These are phyloP conservation scores for Mycosarcoma maydis DNA, from an alignment of 1,284 basidiomycete genomes.

Conservation along the genomic window DNA sequence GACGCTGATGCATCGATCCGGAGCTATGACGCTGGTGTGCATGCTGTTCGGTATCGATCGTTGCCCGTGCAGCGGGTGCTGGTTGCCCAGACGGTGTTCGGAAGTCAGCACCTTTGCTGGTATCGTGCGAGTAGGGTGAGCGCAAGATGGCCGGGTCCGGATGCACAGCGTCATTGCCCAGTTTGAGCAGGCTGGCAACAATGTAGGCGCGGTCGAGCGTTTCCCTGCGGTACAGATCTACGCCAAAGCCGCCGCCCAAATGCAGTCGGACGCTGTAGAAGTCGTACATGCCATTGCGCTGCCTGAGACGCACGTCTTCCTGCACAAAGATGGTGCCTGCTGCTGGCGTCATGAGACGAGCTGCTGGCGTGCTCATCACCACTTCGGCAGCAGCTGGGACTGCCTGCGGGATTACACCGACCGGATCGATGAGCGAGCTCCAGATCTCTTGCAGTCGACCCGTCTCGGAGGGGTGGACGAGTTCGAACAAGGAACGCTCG, in stretches of 20 bases:
- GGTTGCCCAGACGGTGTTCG: slow-evolving; percentile 23
- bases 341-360: slow-evolving; percentile 48
- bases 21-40: slow-evolving; percentile 12
- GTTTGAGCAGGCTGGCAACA: slow-evolving; percentile 52
- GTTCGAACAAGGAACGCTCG: slow-evolving; percentile 45
- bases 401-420: slow-evolving; percentile 42
- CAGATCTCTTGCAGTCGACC: slow-evolving; percentile 43
- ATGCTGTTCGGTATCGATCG: slow-evolving; percentile 3
- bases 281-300: slow-evolving; percentile 47
- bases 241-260: slow-evolving; percentile 54
- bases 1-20: slow-evolving; percentile 13
- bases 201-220: slow-evolving; percentile 55
- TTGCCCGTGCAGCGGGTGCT: slow-evolving; percentile 1
- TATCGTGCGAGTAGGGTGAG: slow-evolving; percentile 33
- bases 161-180: slow-evolving; percentile 53
- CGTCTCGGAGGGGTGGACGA: slow-evolving; percentile 52
- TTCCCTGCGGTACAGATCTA: slow-evolving; percentile 52
- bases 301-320: slow-evolving; percentile 51
- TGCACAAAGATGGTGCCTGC: slow-evolving; percentile 55
- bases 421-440: slow-evolving; percentile 47
- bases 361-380: slow-evolving; percentile 35
- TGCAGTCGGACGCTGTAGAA: slow-evolving; percentile 55
- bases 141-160: slow-evolving; percentile 40
- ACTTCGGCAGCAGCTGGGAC: slow-evolving; percentile 41
- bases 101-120: slow-evolving; percentile 19